phyloP scores from a whole-genome alignment of 495 filamentous ascomycete genomes.

The Neurospora discreta region DNA sequence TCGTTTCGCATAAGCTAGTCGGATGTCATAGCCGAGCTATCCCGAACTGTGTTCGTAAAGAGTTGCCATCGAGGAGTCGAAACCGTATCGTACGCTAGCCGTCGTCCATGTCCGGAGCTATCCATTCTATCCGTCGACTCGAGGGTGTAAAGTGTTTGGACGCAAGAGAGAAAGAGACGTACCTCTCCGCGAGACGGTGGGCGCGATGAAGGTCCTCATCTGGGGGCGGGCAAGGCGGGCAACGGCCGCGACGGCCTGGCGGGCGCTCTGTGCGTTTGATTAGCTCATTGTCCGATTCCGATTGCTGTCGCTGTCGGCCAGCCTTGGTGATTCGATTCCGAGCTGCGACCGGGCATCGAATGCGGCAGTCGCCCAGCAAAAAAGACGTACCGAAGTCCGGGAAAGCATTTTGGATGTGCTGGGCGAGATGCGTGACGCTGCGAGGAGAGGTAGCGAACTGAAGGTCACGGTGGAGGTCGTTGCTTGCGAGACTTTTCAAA shows the following conservation, averaged over 20 bases:
- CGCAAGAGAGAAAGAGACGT: conserved; percentile 17
- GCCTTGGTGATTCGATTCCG: background rate
- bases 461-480: conserved; percentile 20
- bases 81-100: background rate
- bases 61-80: background rate
- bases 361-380: background rate
- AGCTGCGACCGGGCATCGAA: background rate
- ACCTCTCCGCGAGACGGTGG: conserved; percentile 68
- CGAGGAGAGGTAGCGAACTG: background rate
- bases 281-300: background rate
- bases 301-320: background rate
- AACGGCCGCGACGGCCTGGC: conserved; percentile 56
- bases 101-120: background rate
- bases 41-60: background rate
- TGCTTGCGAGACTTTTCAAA: conserved; percentile 29
- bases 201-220: conserved; percentile 71
- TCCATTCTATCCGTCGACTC: background rate
- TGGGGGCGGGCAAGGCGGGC: conserved; percentile 64
- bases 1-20: background rate
- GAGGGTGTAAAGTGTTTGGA: background rate
- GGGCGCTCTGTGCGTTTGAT: conserved; percentile 41
- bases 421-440: conserved; percentile 12
- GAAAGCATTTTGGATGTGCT: conserved; percentile 47
- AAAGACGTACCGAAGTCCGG: conserved; percentile 50
- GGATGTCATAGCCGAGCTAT: background rate